Conservation (phyloP, 202 grass and related monocot species). For the Zizania palustris region DNA sequence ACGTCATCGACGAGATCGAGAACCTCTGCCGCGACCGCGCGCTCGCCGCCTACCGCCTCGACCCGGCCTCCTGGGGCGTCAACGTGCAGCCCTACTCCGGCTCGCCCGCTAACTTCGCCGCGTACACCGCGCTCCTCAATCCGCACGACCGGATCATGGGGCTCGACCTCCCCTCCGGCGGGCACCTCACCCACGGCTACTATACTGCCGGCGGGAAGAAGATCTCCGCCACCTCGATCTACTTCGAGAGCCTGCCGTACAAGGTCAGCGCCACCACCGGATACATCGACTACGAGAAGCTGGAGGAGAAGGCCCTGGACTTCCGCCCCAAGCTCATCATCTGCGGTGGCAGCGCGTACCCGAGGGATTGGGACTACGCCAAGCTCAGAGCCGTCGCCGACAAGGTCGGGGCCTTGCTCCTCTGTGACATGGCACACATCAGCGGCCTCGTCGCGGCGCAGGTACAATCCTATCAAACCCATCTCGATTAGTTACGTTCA, state of each 20-base stretch:
- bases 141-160: slow-evolving; percentile 99
- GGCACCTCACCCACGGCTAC: slow-evolving; percentile 94
- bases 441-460: slow-evolving; percentile 88
- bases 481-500: neutral
- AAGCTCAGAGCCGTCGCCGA: slow-evolving; percentile 83
- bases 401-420: slow-evolving; percentile 88
- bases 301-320: slow-evolving; percentile 97
- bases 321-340: slow-evolving; percentile 99
- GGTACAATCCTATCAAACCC: slow-evolving; percentile 42
- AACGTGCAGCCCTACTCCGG: slow-evolving; percentile 99
- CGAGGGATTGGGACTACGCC: slow-evolving; percentile 98
- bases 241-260: slow-evolving; percentile 97
- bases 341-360: slow-evolving; percentile 94
- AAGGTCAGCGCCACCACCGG: slow-evolving; percentile 79
- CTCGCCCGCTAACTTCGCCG: slow-evolving; percentile 93
- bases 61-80: slow-evolving; percentile 74
- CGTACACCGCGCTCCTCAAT: slow-evolving; percentile 93
- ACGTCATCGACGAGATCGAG: slow-evolving; percentile 95
- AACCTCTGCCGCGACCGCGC: slow-evolving; percentile 84
- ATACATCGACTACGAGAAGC: slow-evolving; percentile 94
- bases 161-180: slow-evolving; percentile 93
- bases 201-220: slow-evolving; percentile 98
- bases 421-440: slow-evolving; percentile 99
- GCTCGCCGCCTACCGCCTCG: slow-evolving; percentile 73
- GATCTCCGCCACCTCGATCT: slow-evolving; percentile 99